Percentiles rank a stretch among this genome's conserved stretches.
Evolutionary conservation across 352 stramenopile species (phyloP).

Genomic region (Globisporangium spinosum): DNA sequence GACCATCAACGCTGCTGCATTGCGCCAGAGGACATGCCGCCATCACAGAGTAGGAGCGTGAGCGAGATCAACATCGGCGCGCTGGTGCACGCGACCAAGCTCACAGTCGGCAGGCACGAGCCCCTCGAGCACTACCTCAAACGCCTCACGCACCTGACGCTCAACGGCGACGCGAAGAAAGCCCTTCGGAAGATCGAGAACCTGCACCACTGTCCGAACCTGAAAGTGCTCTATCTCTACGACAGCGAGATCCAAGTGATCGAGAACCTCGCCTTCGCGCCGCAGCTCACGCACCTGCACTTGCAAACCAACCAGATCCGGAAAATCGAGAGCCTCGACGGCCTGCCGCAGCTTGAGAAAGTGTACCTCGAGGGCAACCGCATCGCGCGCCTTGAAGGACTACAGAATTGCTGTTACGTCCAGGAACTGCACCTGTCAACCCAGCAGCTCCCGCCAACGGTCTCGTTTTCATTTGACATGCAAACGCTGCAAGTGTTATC

Average conservation of each 20-base stretch:
- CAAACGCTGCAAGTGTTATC: slow-evolving; percentile 37
- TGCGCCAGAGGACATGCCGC: not conserved
- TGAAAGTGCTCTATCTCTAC: slow-evolving; percentile 79
- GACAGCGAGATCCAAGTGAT: slow-evolving; percentile 62
- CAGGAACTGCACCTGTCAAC: slow-evolving; percentile 70
- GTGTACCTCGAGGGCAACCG: slow-evolving; percentile 68
- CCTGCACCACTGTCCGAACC: slow-evolving; percentile 55
- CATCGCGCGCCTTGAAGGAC: slow-evolving; percentile 54
- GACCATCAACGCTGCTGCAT: too few species aligned
- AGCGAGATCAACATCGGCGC: slow-evolving; percentile 57
- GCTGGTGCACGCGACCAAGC: slow-evolving; percentile 60
- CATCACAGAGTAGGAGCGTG: slow-evolving; percentile 10
- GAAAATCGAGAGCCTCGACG: slow-evolving; percentile 47
- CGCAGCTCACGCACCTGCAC: slow-evolving; percentile 66
- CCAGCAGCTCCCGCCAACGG: slow-evolving; percentile 30
- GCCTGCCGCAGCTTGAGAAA: slow-evolving; percentile 52
- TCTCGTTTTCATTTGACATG: slow-evolving; percentile 45
- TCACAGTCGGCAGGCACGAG: slow-evolving; percentile 64
- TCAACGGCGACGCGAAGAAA: slow-evolving; percentile 38
- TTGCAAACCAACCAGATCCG: slow-evolving; percentile 64
- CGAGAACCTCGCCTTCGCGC: slow-evolving; percentile 43
- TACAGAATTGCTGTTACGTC: slow-evolving; percentile 35
- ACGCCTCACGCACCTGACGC: slow-evolving; percentile 63
- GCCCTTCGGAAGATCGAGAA: slow-evolving; percentile 50
- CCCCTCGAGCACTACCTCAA: slow-evolving; percentile 66